Evolutionary conservation across 345 rosid genomes (phyloP).

Genomic region (Excoecaria agallocha): DNA sequence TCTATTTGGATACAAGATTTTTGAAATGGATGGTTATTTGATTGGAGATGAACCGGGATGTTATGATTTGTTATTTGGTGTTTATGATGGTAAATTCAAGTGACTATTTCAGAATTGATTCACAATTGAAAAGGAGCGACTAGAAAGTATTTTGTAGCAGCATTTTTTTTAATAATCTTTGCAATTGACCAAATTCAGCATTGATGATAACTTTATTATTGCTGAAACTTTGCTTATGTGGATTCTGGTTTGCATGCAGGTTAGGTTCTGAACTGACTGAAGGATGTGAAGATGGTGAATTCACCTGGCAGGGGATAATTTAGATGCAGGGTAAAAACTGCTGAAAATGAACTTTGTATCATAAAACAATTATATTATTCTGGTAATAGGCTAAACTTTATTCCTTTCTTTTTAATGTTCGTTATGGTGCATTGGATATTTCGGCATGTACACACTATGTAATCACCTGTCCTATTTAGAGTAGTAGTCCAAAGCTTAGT

Average conservation of each 20-base stretch:
- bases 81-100: background rate
- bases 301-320: constrained; percentile 26
- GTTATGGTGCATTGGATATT: constrained; percentile 28
- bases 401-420: constrained; percentile 1
- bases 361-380: constrained; percentile 24
- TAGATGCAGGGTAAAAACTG: constrained; percentile 33
- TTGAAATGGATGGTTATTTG: background rate
- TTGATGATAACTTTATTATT: no score
- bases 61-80: background rate
- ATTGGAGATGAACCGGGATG: background rate
- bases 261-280: constrained; percentile 35
- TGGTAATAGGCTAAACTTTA: constrained; percentile 22
- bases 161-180: no score
- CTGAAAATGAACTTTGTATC: constrained; percentile 39
- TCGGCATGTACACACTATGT: constrained; percentile 21
- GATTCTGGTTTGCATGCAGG: constrained; percentile 28
- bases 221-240: no score
- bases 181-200: no score
- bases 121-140: no score
- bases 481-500: constrained; percentile 5
- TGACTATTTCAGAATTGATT: no score
- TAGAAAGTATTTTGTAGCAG: no score
- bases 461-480: constrained; percentile 14
- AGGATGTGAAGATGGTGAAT: constrained; percentile 36
- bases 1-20: background rate